Evolutionary conservation across 768 basidiomycete genomes (phyloP).

Genomic region (Boletus sp.): DNA sequence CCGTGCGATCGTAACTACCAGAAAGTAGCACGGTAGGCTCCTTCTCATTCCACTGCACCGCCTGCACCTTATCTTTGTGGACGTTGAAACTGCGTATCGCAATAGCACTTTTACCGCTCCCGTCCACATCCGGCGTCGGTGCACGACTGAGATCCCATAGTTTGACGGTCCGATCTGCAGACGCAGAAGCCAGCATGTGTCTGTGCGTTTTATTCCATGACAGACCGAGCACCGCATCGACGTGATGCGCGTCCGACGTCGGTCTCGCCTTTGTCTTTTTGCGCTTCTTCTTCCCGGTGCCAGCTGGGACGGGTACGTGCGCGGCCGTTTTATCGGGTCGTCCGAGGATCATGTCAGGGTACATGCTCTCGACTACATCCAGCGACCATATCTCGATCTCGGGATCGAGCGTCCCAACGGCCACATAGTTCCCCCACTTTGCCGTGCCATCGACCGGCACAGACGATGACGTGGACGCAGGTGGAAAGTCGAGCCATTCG

Average conservation of each 20-base stretch:
- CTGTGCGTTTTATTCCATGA: constrained; percentile 90
- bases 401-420: constrained; percentile 95
- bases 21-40: constrained; percentile 89
- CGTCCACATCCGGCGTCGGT: constrained; percentile 47
- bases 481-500: constrained; percentile 98
- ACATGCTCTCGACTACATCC: constrained; percentile 90
- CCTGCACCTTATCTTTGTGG: constrained; percentile 93
- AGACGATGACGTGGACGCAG: constrained; percentile 47
- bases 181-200: constrained; percentile 88
- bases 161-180: constrained; percentile 94
- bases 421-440: constrained; percentile 81
- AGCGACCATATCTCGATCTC: constrained; percentile 99
- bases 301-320: constrained; percentile 72
- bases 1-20: constrained; percentile 92
- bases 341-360: constrained; percentile 88
- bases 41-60: constrained; percentile 90
- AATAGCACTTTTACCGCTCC: constrained; percentile 36
- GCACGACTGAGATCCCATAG: constrained; percentile 90
- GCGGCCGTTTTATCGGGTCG: constrained; percentile 80
- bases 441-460: constrained; percentile 30
- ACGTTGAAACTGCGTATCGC: constrained; percentile 84
- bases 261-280: constrained; percentile 76
- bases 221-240: constrained; percentile 89
- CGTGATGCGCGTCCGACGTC: constrained; percentile 68
- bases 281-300: constrained; percentile 96